Evolutionary conservation across 345 rosid genomes (phyloP).

Genomic region (Mercurialis annua): DNA sequence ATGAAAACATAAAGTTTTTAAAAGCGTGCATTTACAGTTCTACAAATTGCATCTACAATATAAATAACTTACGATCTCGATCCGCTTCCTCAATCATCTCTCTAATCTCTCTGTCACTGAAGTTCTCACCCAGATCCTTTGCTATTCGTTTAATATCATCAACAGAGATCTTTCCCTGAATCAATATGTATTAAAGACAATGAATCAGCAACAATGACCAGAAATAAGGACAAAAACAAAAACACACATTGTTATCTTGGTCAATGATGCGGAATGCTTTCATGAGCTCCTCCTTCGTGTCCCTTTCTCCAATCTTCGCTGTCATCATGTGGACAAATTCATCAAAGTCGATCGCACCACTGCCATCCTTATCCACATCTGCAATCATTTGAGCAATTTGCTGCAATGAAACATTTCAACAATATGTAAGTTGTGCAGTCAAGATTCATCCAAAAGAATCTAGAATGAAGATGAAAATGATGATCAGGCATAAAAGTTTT

Average conservation of each 20-base stretch:
- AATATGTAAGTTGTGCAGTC: constrained; percentile 5
- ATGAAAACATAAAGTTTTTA: background rate
- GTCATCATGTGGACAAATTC: constrained; percentile 97
- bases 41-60: background rate
- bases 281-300: constrained; percentile 80
- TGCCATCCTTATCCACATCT: constrained; percentile 96
- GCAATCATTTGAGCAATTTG: constrained; percentile 96
- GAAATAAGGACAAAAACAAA: constrained; percentile 5
- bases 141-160: constrained; percentile 59
- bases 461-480: background rate
- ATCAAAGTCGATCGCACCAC: constrained; percentile 94
- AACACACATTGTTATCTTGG: constrained; percentile 69
- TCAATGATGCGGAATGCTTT: constrained; percentile 83
- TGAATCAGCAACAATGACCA: constrained; percentile 5
- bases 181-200: constrained; percentile 1
- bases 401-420: constrained; percentile 29
- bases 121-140: constrained; percentile 72
- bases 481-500: background rate
- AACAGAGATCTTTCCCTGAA: constrained; percentile 72
- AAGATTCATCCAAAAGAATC: background rate
- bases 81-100: constrained; percentile 92
- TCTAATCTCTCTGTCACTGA: constrained; percentile 60
- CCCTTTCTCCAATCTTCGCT: constrained; percentile 92
- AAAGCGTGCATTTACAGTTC: background rate
- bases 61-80: constrained; percentile 52